A percentile compares a stretch with the other conserved stretches of the same genome.
These are phyloP conservation scores for Suillus tomentosus DNA, from an alignment of 768 basidiomycete genomes.

Conservation along the genomic window DNA sequence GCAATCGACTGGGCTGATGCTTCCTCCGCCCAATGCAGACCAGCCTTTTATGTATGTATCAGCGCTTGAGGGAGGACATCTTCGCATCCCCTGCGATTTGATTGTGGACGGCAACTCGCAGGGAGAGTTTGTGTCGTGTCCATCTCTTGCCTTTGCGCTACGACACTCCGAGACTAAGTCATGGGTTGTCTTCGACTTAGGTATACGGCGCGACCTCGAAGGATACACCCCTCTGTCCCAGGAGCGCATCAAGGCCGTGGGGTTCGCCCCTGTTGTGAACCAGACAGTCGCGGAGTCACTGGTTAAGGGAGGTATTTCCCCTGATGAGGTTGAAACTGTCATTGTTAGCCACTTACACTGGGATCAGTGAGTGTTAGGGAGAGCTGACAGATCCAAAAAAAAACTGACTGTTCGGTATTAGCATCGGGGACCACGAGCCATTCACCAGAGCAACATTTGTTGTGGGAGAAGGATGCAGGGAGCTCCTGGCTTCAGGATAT, in stretches of 20 bases:
- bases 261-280: constrained; percentile 28
- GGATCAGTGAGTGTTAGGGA: constrained; percentile 42
- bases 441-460: constrained; percentile 48
- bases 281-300: constrained; percentile 44
- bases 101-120: constrained; percentile 12
- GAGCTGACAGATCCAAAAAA: constrained; percentile 44
- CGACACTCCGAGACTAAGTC: constrained; percentile 11
- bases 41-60: constrained; percentile 26
- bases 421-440: constrained; percentile 43
- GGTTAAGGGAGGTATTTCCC: constrained; percentile 44
- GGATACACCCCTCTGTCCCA: constrained; percentile 38
- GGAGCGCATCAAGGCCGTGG: constrained; percentile 26
- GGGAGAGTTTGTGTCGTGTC: constrained; percentile 10
- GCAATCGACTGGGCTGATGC: constrained; percentile 16
- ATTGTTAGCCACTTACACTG: constrained; percentile 53
- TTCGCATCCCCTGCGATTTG: constrained; percentile 20
- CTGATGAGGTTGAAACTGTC: constrained; percentile 44
- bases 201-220: constrained; percentile 48
- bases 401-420: constrained; percentile 44
- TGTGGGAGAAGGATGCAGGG: constrained; percentile 40
- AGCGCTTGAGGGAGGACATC: constrained; percentile 24
- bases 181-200: constrained; percentile 50
- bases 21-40: constrained; percentile 19
- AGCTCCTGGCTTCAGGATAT: constrained; percentile 38
- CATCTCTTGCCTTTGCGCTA: constrained; percentile 20